Evolutionary conservation across 495 filamentous ascomycete species (phyloP), one percentile per base, ranked within the genome.

Genomic region (Penicillium angulare): DNA sequence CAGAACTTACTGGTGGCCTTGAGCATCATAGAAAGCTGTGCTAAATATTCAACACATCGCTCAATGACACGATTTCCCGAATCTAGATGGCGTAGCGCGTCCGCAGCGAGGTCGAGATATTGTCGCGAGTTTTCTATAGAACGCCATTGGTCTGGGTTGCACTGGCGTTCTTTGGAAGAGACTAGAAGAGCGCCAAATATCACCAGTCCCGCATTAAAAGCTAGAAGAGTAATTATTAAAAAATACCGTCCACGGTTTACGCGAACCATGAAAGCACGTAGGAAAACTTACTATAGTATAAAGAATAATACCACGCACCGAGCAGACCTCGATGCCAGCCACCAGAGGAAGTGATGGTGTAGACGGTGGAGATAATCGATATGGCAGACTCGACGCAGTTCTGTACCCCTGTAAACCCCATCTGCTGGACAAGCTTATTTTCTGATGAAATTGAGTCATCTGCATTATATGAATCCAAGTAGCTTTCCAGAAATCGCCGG

Each of bases 241-340:
- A n/a, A n/a, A n/a, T n/a, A n/a, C n/a, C n/a, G n/a, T n/a, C n/a
- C n/a, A n/a, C n/a, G n/a, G n/a, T n/a, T n/a, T n/a, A n/a, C n/a
- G n/a, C n/a, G n/a, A n/a, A n/a, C n/a, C n/a, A n/a, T n/a, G n/a
- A n/a, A n/a, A n/a, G n/a, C n/a, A n/a, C n/a, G n/a, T n/a, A n/a
- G n/a, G n/a, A n/a, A n/a, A n/a, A 47, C 41, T 13, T 47, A 69
- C 66, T 69, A 47, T 70, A 73, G 33, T 70, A 73, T 29, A 72
- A 38, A 17, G 69, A 64, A 43, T 65, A 73, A 47, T 65, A 67
- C 69, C 69, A 73, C n/a, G 71, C 71, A n/a, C 69, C 69, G 13
- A 73, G 43, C 2, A 69, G 42, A 21, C 59, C 48, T 24, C 61
- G 36, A 49, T 60, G 47, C 62, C 52, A 49, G 52, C 43, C 43